Base-by-base conservation (phyloP, 768 basidiomycete species). In the Boletus subparvulus region DNA sequence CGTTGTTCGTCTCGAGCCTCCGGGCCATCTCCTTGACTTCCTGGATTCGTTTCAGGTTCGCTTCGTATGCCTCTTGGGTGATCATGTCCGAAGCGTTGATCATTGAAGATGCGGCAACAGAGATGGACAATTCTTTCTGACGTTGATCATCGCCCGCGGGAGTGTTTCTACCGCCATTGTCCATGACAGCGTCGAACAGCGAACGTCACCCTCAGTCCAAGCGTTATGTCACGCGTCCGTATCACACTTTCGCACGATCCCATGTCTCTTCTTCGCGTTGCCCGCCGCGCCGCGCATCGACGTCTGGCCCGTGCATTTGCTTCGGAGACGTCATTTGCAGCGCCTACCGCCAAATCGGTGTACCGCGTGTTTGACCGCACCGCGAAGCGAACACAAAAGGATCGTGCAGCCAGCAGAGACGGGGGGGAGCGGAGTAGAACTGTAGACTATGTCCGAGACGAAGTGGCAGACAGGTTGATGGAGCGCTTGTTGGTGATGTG, bases 371-470 rank as follows among this genome's bases (percentile, higher is more conserved):
- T 98, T 65, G 94, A 98, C 72, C 84, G 94, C 36, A 72, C 78
- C 44, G 84, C 77, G 9, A 98, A 98, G 72, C 78, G 74, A 40
- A 65, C 83, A 8, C 95, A 98, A 73, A 86, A 82, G 63, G 87
- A 98, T 68, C 75, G 84, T 13, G 87, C 92, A 0, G 90, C 84
- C 5, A 61, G 71, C 50, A 74, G 78, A 55, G 77, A 86, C 53
- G 78, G 74, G 45, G 86, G 88, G 19, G 71, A 73, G 24, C 76
- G 78, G 32, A 94, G 90, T 64, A 79, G 84, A 64, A 83, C 85
- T 0, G 93, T 94, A 6, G 96, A 99, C 77, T 98, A 98, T 73
- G 76, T 99, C 30, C 83, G 92, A 41, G 83, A 92, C 54, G 96
- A 96, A 69, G 85, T 95, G 10, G 94, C 95, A 21, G 91, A 94